Base-by-base conservation (phyloP, 495 filamentous ascomycete species). In the Articulospora tetracladia region DNA sequence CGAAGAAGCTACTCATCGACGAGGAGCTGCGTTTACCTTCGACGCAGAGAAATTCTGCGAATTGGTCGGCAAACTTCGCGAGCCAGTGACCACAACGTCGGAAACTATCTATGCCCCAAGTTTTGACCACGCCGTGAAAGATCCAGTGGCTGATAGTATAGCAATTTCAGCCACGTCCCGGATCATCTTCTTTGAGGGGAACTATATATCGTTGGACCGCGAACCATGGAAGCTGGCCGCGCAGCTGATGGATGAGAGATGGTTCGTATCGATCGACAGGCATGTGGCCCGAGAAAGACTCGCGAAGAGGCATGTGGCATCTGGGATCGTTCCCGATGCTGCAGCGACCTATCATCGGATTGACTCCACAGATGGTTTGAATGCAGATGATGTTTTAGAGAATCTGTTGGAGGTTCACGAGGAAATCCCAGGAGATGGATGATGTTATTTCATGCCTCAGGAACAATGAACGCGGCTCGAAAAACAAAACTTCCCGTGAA, bases 21-120 rank as follows among this genome's bases (percentile, higher is more conserved):
- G 94, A 44, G 94, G 94, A 11, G 94, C 95, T 53, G 89, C 88
- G 3, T 98, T 93, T 77, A 98, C 94, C 32, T 97, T 98, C 69
- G 89, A 97, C 71, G 88, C 86, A 0, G 64, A 72, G 0, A 80
- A 84, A 13, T 95, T 96, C 66, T 76, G 89, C 1, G 28, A 64
- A 0, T 79, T 97, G 0, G 86, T 97, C 3, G 73, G 77, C 50
- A 70, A 73, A 12, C 75, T 97, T 10, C 81, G 85, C 0, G 65
- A 77, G 44, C 87, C 86, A 1, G 53, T 93, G 0, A 73, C 77
- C 1, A 53, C 77, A 2, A 17, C 49, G 0, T 75, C 75, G 0
- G 59, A 59, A 36, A 82, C 81, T 3, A 23, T 94, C 10, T 87
- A 82, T 63, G 94, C 93, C n/a, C 94, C 94, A 0, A 89, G 83